Evolutionary conservation across 495 filamentous ascomycete genomes (phyloP), one percentile per base, ranked within the genome.

Genomic region (Penicillium angulare): DNA sequence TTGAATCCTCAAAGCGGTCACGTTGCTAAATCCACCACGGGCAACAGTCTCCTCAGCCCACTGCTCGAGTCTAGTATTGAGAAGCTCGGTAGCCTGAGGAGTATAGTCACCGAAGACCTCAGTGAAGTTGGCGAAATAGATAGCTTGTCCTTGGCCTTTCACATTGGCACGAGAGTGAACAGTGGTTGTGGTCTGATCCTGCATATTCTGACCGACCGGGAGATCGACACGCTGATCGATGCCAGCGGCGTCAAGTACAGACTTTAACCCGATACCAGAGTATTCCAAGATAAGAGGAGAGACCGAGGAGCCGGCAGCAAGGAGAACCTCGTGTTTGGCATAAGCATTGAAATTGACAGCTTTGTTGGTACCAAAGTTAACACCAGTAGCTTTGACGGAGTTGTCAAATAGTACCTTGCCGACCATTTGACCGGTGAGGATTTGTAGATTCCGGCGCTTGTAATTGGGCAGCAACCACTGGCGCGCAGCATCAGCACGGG

Each of bases 1-100:
- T 26, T 52, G 50, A 8, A 23, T 23, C 32, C 15, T 42, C 13
- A 57, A 31, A 9, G 54, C 54, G 4, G 49, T 44, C 1, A 18
- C 18, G 13, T 53, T 53, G 27, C 17, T 15, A 17, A 44, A 44
- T 3, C 41, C 41, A 8, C 41, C 41, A 1, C 18, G 12, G 3
- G 15, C 18, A 5, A 44, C 41, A 15, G 41, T 16, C 13, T 44
- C 41, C 21, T 17, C 15, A 13, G 27, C 41, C 41, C 41, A 44
- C 13, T 44, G 24, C 18, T 44, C 41, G 7, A 44, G 27, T 22
- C 31, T 23, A 2, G 41, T 29, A 10, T 44, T 24, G 3, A 44
- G 15, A 3, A 44, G 26, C 7, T 24, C 41, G 12, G n/a, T 23
- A 44, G 41, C 41, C 5, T 23, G 29, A 3, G 23, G 5, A 1